Evolutionary conservation across 768 basidiomycete species (phyloP).

Genomic region (Russula virescens): DNA sequence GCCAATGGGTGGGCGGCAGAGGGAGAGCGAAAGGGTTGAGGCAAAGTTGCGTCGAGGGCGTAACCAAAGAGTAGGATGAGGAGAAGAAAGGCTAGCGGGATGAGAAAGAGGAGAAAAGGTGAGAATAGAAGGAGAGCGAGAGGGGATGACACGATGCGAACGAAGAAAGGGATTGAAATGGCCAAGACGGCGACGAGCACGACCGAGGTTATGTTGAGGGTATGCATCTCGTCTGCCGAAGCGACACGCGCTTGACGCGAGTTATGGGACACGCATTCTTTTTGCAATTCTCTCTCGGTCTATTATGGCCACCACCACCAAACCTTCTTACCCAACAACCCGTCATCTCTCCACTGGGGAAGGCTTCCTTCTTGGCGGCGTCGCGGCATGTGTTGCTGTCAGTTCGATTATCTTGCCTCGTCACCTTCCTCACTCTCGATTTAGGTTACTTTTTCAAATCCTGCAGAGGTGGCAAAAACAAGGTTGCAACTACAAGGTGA

Average conservation of each 20-base stretch:
- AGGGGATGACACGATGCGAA: constrained; percentile 61
- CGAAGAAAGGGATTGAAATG: constrained; percentile 47
- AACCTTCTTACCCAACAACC: background rate
- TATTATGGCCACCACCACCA: constrained; percentile 3
- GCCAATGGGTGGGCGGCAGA: constrained; percentile 66
- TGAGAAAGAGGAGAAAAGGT: constrained; percentile 52
- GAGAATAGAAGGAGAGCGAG: constrained; percentile 56
- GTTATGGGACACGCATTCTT: too few species aligned
- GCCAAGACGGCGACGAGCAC: constrained; percentile 53
- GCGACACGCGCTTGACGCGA: background rate
- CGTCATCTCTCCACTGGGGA: constrained; percentile 59
- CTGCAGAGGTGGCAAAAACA: constrained; percentile 87
- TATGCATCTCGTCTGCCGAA: background rate
- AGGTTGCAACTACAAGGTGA: constrained; percentile 95
- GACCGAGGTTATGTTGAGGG: constrained; percentile 35
- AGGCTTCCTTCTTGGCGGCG: constrained; percentile 82
- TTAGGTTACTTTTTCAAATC: constrained; percentile 79
- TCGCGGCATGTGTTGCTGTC: constrained; percentile 90
- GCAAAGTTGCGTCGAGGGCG: constrained; percentile 46
- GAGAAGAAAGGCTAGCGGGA: constrained; percentile 34
- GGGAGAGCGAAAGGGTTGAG: constrained; percentile 37
- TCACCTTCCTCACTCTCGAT: constrained; percentile 1
- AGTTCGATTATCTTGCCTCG: constrained; percentile 27
- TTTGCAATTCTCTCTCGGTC: background rate
- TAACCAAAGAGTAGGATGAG: constrained; percentile 53